phyloP scores from a whole-genome alignment of 106 monocot genomes.

The Apostasia ramifera region DNA sequence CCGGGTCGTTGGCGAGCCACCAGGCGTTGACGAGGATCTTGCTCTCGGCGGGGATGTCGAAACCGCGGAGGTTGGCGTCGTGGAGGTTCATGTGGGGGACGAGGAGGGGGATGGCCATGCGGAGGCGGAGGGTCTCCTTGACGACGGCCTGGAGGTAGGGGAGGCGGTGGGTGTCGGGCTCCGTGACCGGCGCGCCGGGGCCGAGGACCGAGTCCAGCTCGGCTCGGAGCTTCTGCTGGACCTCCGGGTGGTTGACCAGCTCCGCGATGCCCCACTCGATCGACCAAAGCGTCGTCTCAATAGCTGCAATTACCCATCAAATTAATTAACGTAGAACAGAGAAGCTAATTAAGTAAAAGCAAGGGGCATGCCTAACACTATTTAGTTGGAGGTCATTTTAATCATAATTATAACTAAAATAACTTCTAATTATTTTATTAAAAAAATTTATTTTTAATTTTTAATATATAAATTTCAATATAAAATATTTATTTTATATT shows the following conservation, averaged over 20 bases:
- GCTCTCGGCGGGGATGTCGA: constrained; percentile 38
- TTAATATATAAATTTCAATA: too few species aligned
- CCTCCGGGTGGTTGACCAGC: constrained; percentile 48
- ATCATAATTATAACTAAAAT: too few species aligned
- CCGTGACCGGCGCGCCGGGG: constrained; percentile 18
- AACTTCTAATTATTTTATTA: too few species aligned
- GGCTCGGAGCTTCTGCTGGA: constrained; percentile 33
- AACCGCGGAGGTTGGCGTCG: constrained; percentile 40
- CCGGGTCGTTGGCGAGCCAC: constrained; percentile 60
- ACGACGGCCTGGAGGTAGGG: constrained; percentile 56
- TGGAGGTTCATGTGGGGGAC: constrained; percentile 69
- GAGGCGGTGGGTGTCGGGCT: constrained; percentile 32
- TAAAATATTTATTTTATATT: too few species aligned
- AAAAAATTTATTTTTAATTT: too few species aligned
- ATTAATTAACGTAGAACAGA: neutral
- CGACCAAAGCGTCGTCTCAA: constrained; percentile 62
- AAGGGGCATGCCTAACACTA: neutral
- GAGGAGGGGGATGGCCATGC: constrained; percentile 43
- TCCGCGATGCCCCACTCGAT: constrained; percentile 63
- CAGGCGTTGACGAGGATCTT: constrained; percentile 59
- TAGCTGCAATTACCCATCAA: constrained; percentile 19
- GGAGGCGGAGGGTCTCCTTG: constrained; percentile 54
- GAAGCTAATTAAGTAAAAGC: neutral
- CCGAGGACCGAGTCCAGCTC: constrained; percentile 38
- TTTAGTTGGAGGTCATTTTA: too few species aligned